phyloP scores from a whole-genome alignment of 2,329 filamentous ascomycete species.

The Fusarium sterilihyphosum region DNA sequence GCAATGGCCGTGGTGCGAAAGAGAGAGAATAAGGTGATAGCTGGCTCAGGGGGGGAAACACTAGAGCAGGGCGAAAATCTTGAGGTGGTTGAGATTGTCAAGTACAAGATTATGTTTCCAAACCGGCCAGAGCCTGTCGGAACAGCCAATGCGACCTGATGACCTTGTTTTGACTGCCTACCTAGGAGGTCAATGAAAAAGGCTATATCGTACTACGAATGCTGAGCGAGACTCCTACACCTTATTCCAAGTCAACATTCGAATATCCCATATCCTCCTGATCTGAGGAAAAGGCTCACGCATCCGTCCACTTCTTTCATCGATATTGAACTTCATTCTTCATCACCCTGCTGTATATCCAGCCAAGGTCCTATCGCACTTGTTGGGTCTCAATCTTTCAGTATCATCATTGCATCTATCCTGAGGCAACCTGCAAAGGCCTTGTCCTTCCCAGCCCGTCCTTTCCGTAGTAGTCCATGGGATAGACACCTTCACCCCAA shows the following conservation, averaged over 20 bases:
- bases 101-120: slow-evolving; percentile 87
- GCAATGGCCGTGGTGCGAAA: slow-evolving; percentile 82
- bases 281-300: background rate
- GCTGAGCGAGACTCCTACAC: background rate
- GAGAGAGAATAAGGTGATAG: slow-evolving; percentile 56
- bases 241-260: background rate
- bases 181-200: background rate
- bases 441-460: slow-evolving; percentile 88
- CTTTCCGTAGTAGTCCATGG: slow-evolving; percentile 98
- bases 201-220: background rate
- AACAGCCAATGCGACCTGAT: slow-evolving; percentile 48
- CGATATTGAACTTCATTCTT: background rate
- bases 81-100: slow-evolving; percentile 88
- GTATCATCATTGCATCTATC: slow-evolving; percentile 11
- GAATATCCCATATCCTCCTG: background rate
- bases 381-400: slow-evolving; percentile 1
- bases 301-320: background rate
- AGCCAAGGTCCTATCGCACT: background rate
- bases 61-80: slow-evolving; percentile 61
- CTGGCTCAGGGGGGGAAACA: slow-evolving; percentile 53
- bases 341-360: background rate
- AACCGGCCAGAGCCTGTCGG: slow-evolving; percentile 86
- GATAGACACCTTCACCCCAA: slow-evolving; percentile 82
- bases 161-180: background rate
- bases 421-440: slow-evolving; percentile 47